Base-by-base conservation (phyloP, 371 early-diverging fungal genomes). In the Mortierella sp. region DNA sequence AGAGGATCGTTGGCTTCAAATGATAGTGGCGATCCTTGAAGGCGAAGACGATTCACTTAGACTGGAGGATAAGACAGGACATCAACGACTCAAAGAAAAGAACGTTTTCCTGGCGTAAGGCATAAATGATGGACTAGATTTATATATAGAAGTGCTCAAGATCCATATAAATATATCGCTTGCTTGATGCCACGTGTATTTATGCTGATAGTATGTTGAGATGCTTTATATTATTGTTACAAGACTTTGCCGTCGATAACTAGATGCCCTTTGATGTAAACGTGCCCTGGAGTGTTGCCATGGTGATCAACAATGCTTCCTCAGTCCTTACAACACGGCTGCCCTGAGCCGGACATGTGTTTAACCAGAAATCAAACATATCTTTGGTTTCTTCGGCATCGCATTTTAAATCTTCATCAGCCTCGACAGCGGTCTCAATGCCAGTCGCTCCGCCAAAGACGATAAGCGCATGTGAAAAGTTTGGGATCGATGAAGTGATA, bases 381-480 rank as follows among this genome's bases (percentile, higher is more conserved):
- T 87, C 85, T 45, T 83, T 84, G 28, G 90, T 83, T 63, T 93
- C 93, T 15, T 93, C 92, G 11, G 88, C 88, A 24, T 85, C 84
- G 22, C 87, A 86, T 52, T 86, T 86, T 22, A 94, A 68, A 70
- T 88, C 87, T 70, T 92, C 90, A 77, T 94, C 94, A 3, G 90
- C 88, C 59, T 93, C 94, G 21, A 94, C 88, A 2, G 92, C 90
- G 22, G 91, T 87, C 72, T 94, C 92, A 40, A 94, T 69, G 22
- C 94, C 94, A 41, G 85, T 88, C 11, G 86, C 85, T 4, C 92
- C 93, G 43, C 94, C 94, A 85, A 94, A 92, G 22, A 91, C 90
- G 67, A 94, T 76, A 43, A 94, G 67, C 16, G 91, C 63, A 79
- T 93, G 93, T 19, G 90, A 87, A 82, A 72, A 67, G 53, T 62